Conservation (phyloP, 805 yeast species). For the Alloascoidea africana region DNA sequence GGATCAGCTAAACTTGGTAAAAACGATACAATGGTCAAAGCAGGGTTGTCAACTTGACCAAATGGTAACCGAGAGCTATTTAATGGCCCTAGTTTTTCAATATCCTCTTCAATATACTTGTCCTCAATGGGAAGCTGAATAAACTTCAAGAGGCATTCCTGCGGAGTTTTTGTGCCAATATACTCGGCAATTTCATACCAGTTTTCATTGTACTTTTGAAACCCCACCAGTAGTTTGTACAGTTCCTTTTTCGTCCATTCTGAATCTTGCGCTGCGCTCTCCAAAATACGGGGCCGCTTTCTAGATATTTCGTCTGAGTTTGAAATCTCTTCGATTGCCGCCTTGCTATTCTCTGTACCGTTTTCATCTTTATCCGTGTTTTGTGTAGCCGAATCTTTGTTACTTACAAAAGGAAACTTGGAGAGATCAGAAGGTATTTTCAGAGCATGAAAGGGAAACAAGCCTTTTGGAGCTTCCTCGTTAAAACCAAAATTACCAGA, state of each 20-base stretch:
- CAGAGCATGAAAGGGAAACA: constrained; percentile 81
- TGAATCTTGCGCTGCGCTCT: constrained; percentile 16
- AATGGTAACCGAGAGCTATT: constrained; percentile 68
- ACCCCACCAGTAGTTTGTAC: constrained; percentile 43
- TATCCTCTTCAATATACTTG: constrained; percentile 29
- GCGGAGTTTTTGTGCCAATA: constrained; percentile 56
- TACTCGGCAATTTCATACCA: constrained; percentile 66
- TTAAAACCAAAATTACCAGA: constrained; percentile 66
- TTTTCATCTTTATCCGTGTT: constrained; percentile 6
- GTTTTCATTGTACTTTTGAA: constrained; percentile 49
- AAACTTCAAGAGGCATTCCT: constrained; percentile 69
- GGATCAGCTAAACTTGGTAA: constrained; percentile 77
- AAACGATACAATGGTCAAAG: constrained; percentile 83
- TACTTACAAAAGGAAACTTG: constrained; percentile 2
- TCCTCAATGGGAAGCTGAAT: constrained; percentile 75
- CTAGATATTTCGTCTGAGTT: constrained; percentile 6
- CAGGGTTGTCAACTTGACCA: constrained; percentile 81
- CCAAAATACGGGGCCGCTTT: not conserved
- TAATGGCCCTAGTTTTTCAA: constrained; percentile 49
- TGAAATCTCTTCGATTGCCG: constrained; percentile 6
- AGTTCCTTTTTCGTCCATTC: constrained; percentile 60
- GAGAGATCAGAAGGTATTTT: constrained; percentile 40
- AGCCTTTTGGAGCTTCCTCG: constrained; percentile 82
- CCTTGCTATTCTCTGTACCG: constrained; percentile 4
- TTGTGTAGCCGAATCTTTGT: constrained; percentile 17